Evolutionary conservation across 352 stramenopile species (phyloP).

Genomic region (Globisporangium orthogonon): DNA sequence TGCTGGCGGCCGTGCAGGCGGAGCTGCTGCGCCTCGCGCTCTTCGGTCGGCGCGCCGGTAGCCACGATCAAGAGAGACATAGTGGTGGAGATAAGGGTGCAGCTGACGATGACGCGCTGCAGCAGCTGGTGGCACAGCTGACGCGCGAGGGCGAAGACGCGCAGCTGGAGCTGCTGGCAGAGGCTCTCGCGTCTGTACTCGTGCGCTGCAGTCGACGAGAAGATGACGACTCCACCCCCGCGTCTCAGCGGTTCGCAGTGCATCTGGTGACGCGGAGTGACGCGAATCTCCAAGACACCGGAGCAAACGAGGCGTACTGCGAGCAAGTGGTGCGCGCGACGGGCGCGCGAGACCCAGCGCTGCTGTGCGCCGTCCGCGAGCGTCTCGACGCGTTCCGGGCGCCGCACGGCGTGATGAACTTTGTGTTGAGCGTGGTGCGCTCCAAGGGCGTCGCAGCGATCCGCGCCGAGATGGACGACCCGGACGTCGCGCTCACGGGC

Average conservation of each 20-base stretch:
- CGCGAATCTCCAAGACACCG: neutral
- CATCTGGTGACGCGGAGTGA: constrained; percentile 18
- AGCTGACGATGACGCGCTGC: neutral
- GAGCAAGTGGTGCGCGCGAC: constrained; percentile 6
- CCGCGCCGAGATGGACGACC: constrained; percentile 73
- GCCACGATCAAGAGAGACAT: no score
- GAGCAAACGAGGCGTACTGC: constrained; percentile 8
- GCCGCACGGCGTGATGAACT: constrained; percentile 56
- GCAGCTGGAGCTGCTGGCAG: constrained; percentile 6
- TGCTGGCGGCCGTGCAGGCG: constrained; percentile 74
- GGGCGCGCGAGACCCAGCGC: constrained; percentile 5
- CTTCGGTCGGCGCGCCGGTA: constrained; percentile 21
- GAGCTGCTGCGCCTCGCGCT: constrained; percentile 57
- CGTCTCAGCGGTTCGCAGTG: constrained; percentile 2
- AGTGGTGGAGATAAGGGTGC: no score
- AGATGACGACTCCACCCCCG: neutral
- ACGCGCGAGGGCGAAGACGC: neutral
- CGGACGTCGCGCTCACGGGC: constrained; percentile 41
- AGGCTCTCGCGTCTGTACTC: constrained; percentile 27
- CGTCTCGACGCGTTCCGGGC: constrained; percentile 24
- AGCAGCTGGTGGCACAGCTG: constrained; percentile 7
- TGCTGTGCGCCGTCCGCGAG: constrained; percentile 8
- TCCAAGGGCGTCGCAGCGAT: constrained; percentile 42
- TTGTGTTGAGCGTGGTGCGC: constrained; percentile 60
- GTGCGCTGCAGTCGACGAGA: constrained; percentile 17